Evolutionary conservation across 768 basidiomycete species (phyloP), one percentile per base, ranked within the genome.

Genomic region (Hydnum rufescens): DNA sequence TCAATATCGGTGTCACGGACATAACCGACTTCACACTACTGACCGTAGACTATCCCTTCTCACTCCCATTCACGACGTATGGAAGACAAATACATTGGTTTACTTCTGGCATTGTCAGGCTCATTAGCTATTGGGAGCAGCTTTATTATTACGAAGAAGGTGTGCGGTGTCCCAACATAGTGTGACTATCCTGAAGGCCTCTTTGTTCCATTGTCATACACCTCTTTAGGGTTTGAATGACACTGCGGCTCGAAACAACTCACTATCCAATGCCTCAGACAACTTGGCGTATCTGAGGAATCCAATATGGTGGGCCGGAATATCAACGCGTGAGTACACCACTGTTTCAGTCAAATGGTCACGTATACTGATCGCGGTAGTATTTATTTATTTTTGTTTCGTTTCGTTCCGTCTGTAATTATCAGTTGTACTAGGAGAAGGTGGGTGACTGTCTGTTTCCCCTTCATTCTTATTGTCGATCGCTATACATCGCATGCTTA

Each of bases 91-190:
- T 93, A 89, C 64, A 87, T 96, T 48, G 95, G 95, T 30, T 75
- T 99, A 51, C 74, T 77, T 25, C 76, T 99, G 52, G 92, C 95
- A 51, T 67, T 97, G 48, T 78, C 80, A 19, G 77, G 87, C 58
- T 83, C 85, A 8, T 62, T 85, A 25, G 79, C 83, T 54, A 97
- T 97, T 58, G 93, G 95, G 49, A 85, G 82, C 34, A 93, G 89
- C 65, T 95, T 90, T 65, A 95, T 99, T 63, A 93, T 99, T 63
- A 99, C 93, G 18, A 99, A 99, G 76, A 97, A 95, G 82, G 93
- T 84, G 49, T 58, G 67, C 46, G 47, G 19, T 26, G 34, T 28
- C 16, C 16, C 13, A 26, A 1, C 36, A 19, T 48, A 39, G 5
- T 25, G 28, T 13, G 26, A 19, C 22, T 4, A 3, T 29, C 47